Conservation (phyloP, 306 rosid genomes). For the Styphnolobium japonicum region DNA sequence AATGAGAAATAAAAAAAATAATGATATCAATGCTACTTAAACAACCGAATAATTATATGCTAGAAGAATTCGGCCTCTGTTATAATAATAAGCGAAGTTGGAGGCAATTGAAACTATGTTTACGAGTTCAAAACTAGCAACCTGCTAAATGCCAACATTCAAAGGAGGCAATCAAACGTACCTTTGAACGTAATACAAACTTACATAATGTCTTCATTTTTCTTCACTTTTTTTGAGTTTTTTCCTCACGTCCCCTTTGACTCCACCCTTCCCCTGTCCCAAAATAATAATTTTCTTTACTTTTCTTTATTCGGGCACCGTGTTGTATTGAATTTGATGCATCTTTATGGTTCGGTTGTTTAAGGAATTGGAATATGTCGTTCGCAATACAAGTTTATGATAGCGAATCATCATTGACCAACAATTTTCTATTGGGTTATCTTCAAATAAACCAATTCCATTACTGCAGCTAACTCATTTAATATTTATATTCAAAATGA, state of each 20-base stretch:
- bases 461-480: neutral
- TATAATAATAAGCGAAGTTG: neutral
- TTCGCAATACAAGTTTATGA: neutral
- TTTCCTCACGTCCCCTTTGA: neutral
- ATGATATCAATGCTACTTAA: neutral
- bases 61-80: neutral
- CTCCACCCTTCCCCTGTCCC: neutral
- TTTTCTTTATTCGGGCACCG: neutral
- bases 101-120: neutral
- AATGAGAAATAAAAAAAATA: neutral
- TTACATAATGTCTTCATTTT: neutral
- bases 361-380: neutral
- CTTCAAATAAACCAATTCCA: neutral
- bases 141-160: constrained; percentile 7
- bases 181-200: constrained; percentile 12
- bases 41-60: neutral
- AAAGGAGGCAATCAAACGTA: neutral
- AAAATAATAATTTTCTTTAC: neutral
- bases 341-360: neutral
- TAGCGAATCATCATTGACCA: constrained; percentile 9
- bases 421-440: neutral
- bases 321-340: neutral
- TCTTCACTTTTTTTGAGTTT: neutral
- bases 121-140: constrained; percentile 8
- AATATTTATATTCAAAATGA: neutral